Evolutionary conservation across 2,329 filamentous ascomycete genomes (phyloP).

Genomic region (Alternaria gansuensis): DNA sequence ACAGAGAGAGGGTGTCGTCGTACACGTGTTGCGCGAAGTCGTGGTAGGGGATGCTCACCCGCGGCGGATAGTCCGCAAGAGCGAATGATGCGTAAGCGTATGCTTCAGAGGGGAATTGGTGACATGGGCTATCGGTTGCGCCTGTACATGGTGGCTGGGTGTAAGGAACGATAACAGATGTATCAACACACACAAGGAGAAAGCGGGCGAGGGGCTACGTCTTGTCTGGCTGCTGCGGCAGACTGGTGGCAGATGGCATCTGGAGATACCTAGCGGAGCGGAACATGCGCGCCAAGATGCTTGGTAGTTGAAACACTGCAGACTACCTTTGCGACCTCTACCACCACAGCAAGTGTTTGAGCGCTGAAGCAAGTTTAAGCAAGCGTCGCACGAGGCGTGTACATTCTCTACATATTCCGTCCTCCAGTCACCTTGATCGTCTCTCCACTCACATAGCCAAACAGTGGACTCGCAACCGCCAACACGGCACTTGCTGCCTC

Average conservation of each 20-base stretch:
- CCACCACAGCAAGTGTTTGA: slow-evolving; percentile 23
- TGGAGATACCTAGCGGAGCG: slow-evolving; percentile 30
- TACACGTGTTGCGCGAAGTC: slow-evolving; percentile 10
- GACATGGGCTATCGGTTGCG: slow-evolving; percentile 33
- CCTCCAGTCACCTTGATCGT: slow-evolving; percentile 88
- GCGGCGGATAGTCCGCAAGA: slow-evolving; percentile 21
- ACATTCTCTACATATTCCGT: slow-evolving; percentile 62
- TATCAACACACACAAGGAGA: slow-evolving; percentile 20
- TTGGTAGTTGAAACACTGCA: slow-evolving; percentile 30
- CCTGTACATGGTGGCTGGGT: slow-evolving; percentile 39
- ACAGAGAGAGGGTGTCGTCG: slow-evolving; percentile 26
- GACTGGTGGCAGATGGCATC: slow-evolving; percentile 22
- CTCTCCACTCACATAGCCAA: slow-evolving; percentile 86
- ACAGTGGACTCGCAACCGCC: slow-evolving; percentile 81
- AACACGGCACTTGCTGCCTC: slow-evolving; percentile 82
- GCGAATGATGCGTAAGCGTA: slow-evolving; percentile 9
- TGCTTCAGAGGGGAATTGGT: slow-evolving; percentile 5
- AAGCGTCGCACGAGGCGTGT: slow-evolving; percentile 1
- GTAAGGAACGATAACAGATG: slow-evolving; percentile 29
- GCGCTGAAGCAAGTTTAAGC: neutral
- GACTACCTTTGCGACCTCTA: slow-evolving; percentile 2
- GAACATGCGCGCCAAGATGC: slow-evolving; percentile 22
- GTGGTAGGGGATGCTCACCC: slow-evolving; percentile 21
- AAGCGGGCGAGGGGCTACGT: slow-evolving; percentile 12
- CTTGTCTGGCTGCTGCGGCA: slow-evolving; percentile 15